Conservation (phyloP, 148 eudicot genomes). For the Cornus suecica region DNA sequence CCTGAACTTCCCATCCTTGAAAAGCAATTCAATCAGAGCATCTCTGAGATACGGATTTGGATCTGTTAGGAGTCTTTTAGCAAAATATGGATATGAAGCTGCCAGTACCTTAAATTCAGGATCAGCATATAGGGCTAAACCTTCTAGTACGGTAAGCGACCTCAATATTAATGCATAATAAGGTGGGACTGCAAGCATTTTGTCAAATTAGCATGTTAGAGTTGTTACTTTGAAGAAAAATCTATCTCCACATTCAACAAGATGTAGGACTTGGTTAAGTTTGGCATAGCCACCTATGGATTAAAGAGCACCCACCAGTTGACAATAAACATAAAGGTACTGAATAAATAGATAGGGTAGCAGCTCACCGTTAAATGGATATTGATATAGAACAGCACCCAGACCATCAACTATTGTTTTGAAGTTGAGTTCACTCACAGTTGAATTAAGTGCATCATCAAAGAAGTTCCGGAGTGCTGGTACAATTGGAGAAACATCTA, state of each 20-base stretch:
- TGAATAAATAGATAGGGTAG: constrained; percentile 2
- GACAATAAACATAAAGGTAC: not conserved
- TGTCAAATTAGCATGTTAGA: constrained; percentile 18
- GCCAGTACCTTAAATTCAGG: constrained; percentile 96
- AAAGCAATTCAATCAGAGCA: constrained; percentile 94
- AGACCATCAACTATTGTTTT: constrained; percentile 96
- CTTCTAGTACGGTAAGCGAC: constrained; percentile 96
- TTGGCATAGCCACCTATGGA: not conserved
- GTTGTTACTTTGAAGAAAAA: not conserved
- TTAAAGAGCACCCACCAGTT: not conserved
- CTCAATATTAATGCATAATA: constrained; percentile 95
- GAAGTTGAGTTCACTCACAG: constrained; percentile 97
- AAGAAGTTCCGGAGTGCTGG: constrained; percentile 86
- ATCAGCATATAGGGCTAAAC: constrained; percentile 93
- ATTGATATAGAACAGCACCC: constrained; percentile 89
- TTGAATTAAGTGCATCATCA: constrained; percentile 89
- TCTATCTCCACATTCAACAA: not conserved
- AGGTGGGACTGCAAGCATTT: constrained; percentile 76
- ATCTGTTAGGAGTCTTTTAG: constrained; percentile 98
- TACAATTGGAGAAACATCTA: constrained; percentile 92
- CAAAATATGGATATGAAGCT: constrained; percentile 98
- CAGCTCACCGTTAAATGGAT: constrained; percentile 87
- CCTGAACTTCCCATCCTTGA: constrained; percentile 98
- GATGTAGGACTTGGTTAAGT: not conserved
- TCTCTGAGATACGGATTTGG: constrained; percentile 97